phyloP scores from a whole-genome alignment of 352 stramenopile species.

The Hyphochytrium catenoides region DNA sequence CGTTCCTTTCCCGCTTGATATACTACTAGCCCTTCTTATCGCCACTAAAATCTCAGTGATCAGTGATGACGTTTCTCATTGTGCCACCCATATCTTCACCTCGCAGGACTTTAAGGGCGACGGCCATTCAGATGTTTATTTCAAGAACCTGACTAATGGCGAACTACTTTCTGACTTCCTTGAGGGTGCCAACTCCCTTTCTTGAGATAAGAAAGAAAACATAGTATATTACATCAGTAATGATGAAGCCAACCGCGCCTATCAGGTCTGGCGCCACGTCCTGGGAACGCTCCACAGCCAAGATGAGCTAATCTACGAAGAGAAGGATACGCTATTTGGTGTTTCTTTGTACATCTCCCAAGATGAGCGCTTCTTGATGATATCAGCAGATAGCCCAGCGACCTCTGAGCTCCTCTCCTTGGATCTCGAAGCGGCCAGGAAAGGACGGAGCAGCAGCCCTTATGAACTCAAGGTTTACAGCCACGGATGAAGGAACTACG shows the following conservation, averaged over 20 bases:
- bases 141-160: no score
- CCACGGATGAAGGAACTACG: no score
- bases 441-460: no score
- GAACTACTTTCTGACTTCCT: no score
- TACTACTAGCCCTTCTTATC: no score
- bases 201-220: no score
- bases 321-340: constrained; percentile 80
- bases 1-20: no score
- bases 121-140: not conserved
- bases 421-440: constrained; percentile 15
- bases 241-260: constrained; percentile 67
- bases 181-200: no score
- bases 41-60: no score
- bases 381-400: constrained; percentile 62
- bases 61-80: no score
- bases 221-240: constrained; percentile 83
- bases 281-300: constrained; percentile 29
- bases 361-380: constrained; percentile 74
- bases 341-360: constrained; percentile 70
- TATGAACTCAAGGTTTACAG: no score
- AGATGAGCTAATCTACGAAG: constrained; percentile 77
- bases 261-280: constrained; percentile 76
- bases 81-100: no score
- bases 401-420: constrained; percentile 64
- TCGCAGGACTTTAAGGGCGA: constrained; percentile 2